Base-by-base conservation (phyloP, 2,329 filamentous ascomycete species). In the Trichophyton verrucosum region DNA sequence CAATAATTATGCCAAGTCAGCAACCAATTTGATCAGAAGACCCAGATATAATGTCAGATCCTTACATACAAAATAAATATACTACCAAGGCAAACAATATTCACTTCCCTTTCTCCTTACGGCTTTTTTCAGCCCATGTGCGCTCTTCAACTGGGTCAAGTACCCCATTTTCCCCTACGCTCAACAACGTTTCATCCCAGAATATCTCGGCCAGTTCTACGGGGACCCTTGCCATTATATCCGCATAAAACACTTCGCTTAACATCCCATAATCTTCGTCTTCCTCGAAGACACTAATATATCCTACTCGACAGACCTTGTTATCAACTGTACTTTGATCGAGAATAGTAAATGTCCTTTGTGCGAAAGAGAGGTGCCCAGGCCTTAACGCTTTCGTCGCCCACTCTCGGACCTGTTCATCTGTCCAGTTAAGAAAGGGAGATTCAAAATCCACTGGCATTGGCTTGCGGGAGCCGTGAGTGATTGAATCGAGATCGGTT, bases 381-480 rank as follows among this genome's bases (percentile, higher is more conserved):
- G 17, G 44, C n/a, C 44, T 47, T 24, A n/a, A 20, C 44, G 15
- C 44, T n/a, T 53, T 53, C 17, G 11, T 22, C 15, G 17, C 17
- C 49, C 33, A 57, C 9, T 57, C 33, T 20, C 55, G 57, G 22
- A 47, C 27, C 57, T 59, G 30, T 7, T 44, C 20, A 3, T 61
- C 53, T 36, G 60, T 57, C 53, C 38, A 30, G 40, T 61, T 57
- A 17, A 61, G 46, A 15, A 60, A 53, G 57, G 30, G 44, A 61
- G 62, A 57, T 5, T 60, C 13, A 40, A 62, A 62, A 3, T 55
- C 33, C 8, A 33, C 30, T 33, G 30, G 46, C 60, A 62, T 62
- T 11, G 57, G 60, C 60, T 60, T 62, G 57, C 60, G 60, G 40
- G 60, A 62, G 49, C 60, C 60, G 22, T 62, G 60, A 22, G 57